Base-by-base conservation (phyloP, 2,329 filamentous ascomycete genomes). In the Sphaerostilbella broomeana region DNA sequence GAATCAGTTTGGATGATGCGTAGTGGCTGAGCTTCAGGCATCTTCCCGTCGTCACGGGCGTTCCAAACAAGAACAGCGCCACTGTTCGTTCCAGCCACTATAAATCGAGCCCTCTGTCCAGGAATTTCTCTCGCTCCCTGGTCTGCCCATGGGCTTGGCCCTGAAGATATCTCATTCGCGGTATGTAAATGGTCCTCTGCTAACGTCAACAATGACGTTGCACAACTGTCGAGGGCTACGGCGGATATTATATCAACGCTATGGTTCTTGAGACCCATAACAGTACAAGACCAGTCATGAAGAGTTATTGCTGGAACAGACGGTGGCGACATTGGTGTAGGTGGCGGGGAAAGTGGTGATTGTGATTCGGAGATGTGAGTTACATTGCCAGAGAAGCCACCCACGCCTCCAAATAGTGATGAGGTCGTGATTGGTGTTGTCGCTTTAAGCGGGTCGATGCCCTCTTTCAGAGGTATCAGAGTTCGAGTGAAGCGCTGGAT, bases 1-100 rank as follows among this genome's bases (percentile, higher is more conserved):
- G 90, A 97, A 31, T 94, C 87, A 0, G 92, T 97, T 52, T 89
- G 79, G 31, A 97, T 89, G 35, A 84, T 71, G 19, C 87, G 80
- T n/a, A 94, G 56, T 1, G 90, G 86, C 10, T 73, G 67, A 29
- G 94, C 65, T 49, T 50, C 71, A 9, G 43, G 76, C 4, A 44
- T 25, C 9, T 46, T 53, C 7, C 46, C 43, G 3, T 74, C 65
- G 19, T 83, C 80, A 38, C 92, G 82, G 51, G 86, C 75, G 54
- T 98, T 84, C 88, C 89, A 98, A 1, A 94, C 62, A 6, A 92
- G 62, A 6, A 97, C 69, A n/a, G 70, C 70, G 0, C 92, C 92
- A 8, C 70, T 75, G 38, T 78, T 79, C 0, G 89, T 97, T 13
- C 92, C 92, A 32, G 88, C 65, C 13, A 85, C 86, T 25, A 97